Base-by-base conservation (phyloP, 75 land plant genomes). In the Azolla pinnata region DNA sequence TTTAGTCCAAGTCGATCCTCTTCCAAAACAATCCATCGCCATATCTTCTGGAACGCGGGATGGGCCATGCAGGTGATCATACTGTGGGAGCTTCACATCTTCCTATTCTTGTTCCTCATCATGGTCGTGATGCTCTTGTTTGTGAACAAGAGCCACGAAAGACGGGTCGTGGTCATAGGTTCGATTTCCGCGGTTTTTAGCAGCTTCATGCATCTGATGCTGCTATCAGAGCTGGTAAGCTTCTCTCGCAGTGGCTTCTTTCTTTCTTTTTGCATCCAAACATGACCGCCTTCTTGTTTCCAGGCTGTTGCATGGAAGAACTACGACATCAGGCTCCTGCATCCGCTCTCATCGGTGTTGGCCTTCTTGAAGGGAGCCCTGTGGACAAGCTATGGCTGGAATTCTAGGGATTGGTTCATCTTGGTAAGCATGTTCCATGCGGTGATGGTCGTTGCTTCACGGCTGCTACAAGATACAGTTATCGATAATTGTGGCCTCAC, bases 371-470 rank as follows among this genome's bases (percentile, higher is more conserved):
- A 46, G 17, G 49, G 49, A 4, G 49, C 49, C 14, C 2, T 46
- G 17, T 46, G 49, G 49, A 46, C 49, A 46, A 23, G 23, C 10
- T 46, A 46, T 46, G 49, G 49, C 3, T 46, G 49, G 49, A 46
- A 23, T 14, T 18, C 23, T 3, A 46, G 14, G 21, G 49, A 46
- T 46, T 3, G n/a, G 3, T 46, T 46, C 21, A 46, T 46, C 2
- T 2, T 46, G 4, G 42, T 38, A 14, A 38, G 42, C n/a, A n/a
- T n/a, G n/a, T n/a, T n/a, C n/a, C n/a, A n/a, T n/a, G n/a, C n/a
- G n/a, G n/a, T n/a, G n/a, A n/a, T n/a, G n/a, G n/a, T n/a, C n/a
- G n/a, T n/a, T n/a, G n/a, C n/a, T n/a, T n/a, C n/a, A n/a, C n/a
- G n/a, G n/a, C n/a, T n/a, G n/a, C n/a, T n/a, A n/a, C n/a, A n/a